Base-by-base conservation (phyloP, 345 rosid genomes). In the Sisymbrium altissimum region DNA sequence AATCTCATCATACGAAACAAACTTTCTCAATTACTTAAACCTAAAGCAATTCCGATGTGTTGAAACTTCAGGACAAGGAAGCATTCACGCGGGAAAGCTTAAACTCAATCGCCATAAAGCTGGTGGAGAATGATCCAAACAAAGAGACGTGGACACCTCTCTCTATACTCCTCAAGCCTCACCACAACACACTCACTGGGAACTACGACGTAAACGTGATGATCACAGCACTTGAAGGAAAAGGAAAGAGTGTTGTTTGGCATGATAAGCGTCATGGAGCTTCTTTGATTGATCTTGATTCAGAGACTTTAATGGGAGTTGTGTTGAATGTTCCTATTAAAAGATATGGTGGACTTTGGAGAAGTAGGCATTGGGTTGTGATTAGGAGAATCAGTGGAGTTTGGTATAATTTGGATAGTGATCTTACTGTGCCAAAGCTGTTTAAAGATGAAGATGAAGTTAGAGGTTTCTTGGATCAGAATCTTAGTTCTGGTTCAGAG, bases 371-470 rank as follows among this genome's bases (percentile, higher is more conserved):
- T 81, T 90, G 99, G 99, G 80, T 89, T 62, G 78, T 92, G 6
- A 4, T 92, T 83, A 88, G 90, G 63, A 84, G 83, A 77, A 87
- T 89, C 67, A 81, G 71, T 67, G 97, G 93, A 60, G 78, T 86
- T 56, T 92, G 97, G 98, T 92, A 90, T 81, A 92, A 90, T 66
- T 79, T 92, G 84, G 96, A 89, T 48, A 90, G 98, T 81, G 96
- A 96, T 81, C 92, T 92, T 17, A 4, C 30, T 53, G 58, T 77
- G 32, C 93, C 95, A 44, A 38, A 48, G 5, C 10, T 62, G 29
- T 90, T 90, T 45, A 72, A 76, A 52, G 80, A 78, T 35, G 67
- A 67, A 25, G 82, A 78, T 58, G 82, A 86, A 76, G 86, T 90
- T 49, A 71, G 65, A 74, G 83, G 53, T 4, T 85, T 85, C 71